Evolutionary conservation across 495 filamentous ascomycete genomes (phyloP).

Genomic region (Niebla homalea): DNA sequence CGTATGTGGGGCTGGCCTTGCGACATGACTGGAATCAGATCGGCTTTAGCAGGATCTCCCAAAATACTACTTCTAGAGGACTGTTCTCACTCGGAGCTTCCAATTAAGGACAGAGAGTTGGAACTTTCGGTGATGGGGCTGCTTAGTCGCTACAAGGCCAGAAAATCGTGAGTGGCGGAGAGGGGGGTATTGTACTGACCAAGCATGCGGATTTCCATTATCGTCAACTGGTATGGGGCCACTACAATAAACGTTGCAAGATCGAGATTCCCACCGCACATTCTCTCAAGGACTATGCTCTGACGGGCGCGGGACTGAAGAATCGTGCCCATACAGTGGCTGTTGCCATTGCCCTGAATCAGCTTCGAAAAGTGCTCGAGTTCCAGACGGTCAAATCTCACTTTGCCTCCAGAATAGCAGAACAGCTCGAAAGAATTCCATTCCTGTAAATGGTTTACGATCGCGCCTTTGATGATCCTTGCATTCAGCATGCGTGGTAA

Average conservation of each 20-base stretch:
- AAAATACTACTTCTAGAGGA: slow-evolving; percentile 2
- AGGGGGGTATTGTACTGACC: neutral
- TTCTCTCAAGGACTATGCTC: neutral
- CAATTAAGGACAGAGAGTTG: neutral
- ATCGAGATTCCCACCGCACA: slow-evolving; percentile 5
- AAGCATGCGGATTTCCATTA: neutral
- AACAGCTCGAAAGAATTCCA: neutral
- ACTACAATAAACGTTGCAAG: slow-evolving; percentile 11
- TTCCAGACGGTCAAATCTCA: neutral
- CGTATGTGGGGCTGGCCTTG: slow-evolving; percentile 7
- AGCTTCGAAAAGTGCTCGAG: slow-evolving; percentile 1
- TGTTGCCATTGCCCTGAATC: slow-evolving; percentile 4
- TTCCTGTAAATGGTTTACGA: neutral
- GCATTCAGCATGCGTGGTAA: slow-evolving; percentile 7
- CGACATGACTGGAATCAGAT: slow-evolving; percentile 1
- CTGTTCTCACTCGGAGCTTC: slow-evolving; percentile 3
- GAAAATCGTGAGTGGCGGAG: slow-evolving; percentile 5
- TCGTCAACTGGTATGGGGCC: slow-evolving; percentile 3
- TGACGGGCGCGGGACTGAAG: slow-evolving; percentile 8
- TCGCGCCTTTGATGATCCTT: neutral
- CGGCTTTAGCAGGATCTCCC: neutral
- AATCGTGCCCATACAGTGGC: slow-evolving; percentile 7
- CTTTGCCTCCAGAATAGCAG: neutral
- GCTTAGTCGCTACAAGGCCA: slow-evolving; percentile 5
- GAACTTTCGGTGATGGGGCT: slow-evolving; percentile 4